Conservation (phyloP, 2,329 filamentous ascomycete genomes). For the Teratosphaeria viscida region DNA sequence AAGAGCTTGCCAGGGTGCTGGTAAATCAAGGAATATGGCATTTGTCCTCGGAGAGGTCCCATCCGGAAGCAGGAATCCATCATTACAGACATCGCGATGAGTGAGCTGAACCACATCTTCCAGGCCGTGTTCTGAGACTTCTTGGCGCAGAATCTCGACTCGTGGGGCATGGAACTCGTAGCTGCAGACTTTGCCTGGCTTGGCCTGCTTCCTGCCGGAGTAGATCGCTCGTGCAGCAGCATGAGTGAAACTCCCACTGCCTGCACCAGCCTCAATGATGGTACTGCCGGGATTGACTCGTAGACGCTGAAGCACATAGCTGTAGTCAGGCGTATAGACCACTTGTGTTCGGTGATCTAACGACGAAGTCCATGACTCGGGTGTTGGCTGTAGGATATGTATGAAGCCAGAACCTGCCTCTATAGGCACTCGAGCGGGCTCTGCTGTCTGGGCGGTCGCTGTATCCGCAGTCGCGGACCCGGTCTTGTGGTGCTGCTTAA, state of each 20-base stretch:
- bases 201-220: constrained; percentile 47
- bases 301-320: constrained; percentile 69
- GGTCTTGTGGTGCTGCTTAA: constrained; percentile 17
- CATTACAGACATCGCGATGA: constrained; percentile 67
- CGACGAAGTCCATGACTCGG: constrained; percentile 71
- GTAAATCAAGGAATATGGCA: constrained; percentile 68
- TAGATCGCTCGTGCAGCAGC: constrained; percentile 67
- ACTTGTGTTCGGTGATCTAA: constrained; percentile 76
- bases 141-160: constrained; percentile 56
- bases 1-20: constrained; percentile 70
- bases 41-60: constrained; percentile 46
- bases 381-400: constrained; percentile 67
- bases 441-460: background rate
- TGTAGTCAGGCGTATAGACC: constrained; percentile 79
- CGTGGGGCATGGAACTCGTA: constrained; percentile 72
- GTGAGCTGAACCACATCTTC: constrained; percentile 58
- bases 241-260: constrained; percentile 76
- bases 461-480: constrained; percentile 24
- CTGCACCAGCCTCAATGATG: constrained; percentile 71
- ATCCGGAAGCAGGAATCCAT: constrained; percentile 53
- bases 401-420: constrained; percentile 59
- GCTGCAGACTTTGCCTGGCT: constrained; percentile 61
- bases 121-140: constrained; percentile 59
- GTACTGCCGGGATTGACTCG: constrained; percentile 61
- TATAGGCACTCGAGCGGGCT: constrained; percentile 30